Conservation (phyloP, 306 rosid species). For the Boehmeria nivea region DNA sequence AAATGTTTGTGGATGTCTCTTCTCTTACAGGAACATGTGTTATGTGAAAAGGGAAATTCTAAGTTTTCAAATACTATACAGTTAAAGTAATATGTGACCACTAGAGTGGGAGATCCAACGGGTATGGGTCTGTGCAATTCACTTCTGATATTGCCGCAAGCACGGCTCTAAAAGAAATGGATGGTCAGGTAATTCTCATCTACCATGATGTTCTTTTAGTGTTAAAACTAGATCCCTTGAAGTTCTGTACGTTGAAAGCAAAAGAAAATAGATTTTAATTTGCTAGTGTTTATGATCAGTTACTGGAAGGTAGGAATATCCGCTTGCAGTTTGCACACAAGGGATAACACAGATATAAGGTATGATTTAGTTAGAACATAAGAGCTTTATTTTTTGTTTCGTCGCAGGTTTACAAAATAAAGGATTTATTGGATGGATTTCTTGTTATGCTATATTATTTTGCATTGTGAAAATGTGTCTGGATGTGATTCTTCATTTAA, state of each 20-base stretch:
- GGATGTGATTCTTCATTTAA: no score
- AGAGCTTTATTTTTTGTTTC: no score
- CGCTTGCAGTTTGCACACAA: constrained; percentile 43
- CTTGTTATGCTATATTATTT: no score
- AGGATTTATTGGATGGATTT: no score
- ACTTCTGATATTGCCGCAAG: constrained; percentile 47
- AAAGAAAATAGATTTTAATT: background rate
- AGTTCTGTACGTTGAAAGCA: background rate
- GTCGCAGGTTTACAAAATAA: no score
- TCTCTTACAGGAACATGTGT: no score
- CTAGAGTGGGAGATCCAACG: constrained; percentile 55
- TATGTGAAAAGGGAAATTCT: background rate
- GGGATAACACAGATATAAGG: no score
- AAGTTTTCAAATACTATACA: constrained; percentile 7
- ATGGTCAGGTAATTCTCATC: constrained; percentile 34
- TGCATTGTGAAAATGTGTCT: no score
- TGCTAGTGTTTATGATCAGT: constrained; percentile 20
- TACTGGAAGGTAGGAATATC: constrained; percentile 52
- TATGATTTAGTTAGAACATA: no score
- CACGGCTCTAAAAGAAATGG: constrained; percentile 43
- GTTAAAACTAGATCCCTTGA: no score
- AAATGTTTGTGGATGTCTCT: no score
- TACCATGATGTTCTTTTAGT: background rate
- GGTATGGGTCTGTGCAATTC: constrained; percentile 55
- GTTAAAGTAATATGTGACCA: constrained; percentile 62